Conservation (phyloP, 2,329 filamentous ascomycete genomes). For the Neonectria magnoliae region DNA sequence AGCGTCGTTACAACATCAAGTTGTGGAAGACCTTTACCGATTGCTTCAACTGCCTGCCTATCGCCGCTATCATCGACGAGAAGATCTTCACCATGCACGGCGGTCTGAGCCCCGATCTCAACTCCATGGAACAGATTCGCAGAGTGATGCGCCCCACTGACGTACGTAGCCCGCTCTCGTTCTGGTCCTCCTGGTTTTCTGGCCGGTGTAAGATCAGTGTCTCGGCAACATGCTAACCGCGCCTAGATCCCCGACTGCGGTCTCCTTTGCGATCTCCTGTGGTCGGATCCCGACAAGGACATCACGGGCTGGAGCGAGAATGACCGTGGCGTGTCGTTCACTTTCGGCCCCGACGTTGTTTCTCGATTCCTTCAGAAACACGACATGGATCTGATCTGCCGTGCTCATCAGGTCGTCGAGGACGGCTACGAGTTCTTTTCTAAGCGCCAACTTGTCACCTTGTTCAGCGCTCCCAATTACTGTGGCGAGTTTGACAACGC, state of each 20-base stretch:
- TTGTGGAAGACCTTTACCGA: conserved; percentile 99
- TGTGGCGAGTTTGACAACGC: conserved; percentile 99
- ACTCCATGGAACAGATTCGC: conserved; percentile 99
- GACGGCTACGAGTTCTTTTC: conserved; percentile 99
- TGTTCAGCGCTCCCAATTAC: conserved; percentile 99
- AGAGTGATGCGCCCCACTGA: conserved; percentile 98
- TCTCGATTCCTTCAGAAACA: conserved; percentile 98
- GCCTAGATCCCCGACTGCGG: conserved; percentile 94
- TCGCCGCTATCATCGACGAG: conserved; percentile 98
- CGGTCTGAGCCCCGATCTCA: conserved; percentile 93
- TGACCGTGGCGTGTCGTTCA: conserved; percentile 97
- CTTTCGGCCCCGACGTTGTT: conserved; percentile 96
- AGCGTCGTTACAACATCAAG: conserved; percentile 99
- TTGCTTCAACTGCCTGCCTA: conserved; percentile 98
- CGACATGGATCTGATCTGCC: conserved; percentile 99
- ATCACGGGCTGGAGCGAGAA: conserved; percentile 99
- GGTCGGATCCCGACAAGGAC: conserved; percentile 99
- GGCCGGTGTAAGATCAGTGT: conserved; percentile 34
- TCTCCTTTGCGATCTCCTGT: conserved; percentile 94
- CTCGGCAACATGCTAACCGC: conserved; percentile 17
- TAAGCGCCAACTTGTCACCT: conserved; percentile 94
- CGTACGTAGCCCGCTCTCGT: conserved; percentile 68
- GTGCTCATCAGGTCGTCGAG: conserved; percentile 98
- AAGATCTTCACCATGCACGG: conserved; percentile 99
- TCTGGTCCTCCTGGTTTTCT: conserved; percentile 11